Evolutionary conservation across 2,329 filamentous ascomycete species (phyloP).

Genomic region (Sporothrix protearum): DNA sequence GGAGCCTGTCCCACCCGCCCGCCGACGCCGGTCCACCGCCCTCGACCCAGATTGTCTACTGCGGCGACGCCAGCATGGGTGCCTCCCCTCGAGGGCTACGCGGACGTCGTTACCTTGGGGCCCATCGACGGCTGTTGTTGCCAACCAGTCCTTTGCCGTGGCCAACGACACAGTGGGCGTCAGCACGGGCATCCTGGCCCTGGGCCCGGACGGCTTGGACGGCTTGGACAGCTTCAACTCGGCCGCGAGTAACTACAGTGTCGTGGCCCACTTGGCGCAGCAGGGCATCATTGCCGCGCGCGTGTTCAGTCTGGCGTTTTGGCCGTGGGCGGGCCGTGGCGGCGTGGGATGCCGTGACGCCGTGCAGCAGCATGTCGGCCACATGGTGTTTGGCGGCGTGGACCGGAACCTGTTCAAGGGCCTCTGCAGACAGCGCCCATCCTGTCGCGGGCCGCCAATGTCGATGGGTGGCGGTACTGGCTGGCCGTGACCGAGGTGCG

Average conservation of each 20-base stretch:
- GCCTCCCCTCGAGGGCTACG: constrained; percentile 10
- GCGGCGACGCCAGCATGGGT: background rate
- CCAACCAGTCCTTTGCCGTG: constrained; percentile 18
- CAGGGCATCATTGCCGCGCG: constrained; percentile 15
- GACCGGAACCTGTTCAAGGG: constrained; percentile 19
- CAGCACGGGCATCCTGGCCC: constrained; percentile 18
- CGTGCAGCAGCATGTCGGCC: background rate
- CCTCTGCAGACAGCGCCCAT: constrained; percentile 1
- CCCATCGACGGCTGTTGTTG: background rate
- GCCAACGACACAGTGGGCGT: constrained; percentile 16
- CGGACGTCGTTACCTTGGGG: constrained; percentile 23
- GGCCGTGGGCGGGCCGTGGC: background rate
- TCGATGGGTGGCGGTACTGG: constrained; percentile 23
- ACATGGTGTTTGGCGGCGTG: constrained; percentile 19
- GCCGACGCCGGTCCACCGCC: constrained; percentile 7
- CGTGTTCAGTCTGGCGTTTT: constrained; percentile 15
- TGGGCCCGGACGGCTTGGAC: constrained; percentile 15
- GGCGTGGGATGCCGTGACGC: background rate
- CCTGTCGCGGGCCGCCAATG: background rate
- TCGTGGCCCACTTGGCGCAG: background rate
- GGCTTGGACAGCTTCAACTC: constrained; percentile 15
- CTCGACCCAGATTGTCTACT: constrained; percentile 20
- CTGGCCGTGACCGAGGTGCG: background rate
- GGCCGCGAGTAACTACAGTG: constrained; percentile 13
- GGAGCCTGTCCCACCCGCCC: background rate